Conservation (phyloP, 2,329 filamentous ascomycete genomes). For the Xylaria sp. region DNA sequence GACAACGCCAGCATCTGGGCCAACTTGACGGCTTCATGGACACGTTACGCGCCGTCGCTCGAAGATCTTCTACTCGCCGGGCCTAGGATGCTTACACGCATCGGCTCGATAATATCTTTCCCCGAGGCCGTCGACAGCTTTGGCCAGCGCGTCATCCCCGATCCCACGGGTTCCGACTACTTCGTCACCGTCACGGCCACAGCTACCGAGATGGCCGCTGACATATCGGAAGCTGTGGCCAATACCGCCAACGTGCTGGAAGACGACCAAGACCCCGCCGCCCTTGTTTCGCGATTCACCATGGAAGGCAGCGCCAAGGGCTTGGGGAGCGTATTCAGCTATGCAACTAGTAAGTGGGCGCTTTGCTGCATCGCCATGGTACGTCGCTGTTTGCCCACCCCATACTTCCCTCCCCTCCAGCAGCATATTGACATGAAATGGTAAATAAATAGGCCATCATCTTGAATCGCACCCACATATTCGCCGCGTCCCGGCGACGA, state of each 20-base stretch:
- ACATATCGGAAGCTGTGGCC: slow-evolving; percentile 51
- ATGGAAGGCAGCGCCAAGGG: slow-evolving; percentile 69
- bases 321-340: slow-evolving; percentile 87
- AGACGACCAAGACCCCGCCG: slow-evolving; percentile 54
- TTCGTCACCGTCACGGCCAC: slow-evolving; percentile 69
- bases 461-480: slow-evolving; percentile 91
- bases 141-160: slow-evolving; percentile 60
- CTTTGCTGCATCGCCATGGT: slow-evolving; percentile 82
- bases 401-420: neutral
- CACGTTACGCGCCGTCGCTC: slow-evolving; percentile 69
- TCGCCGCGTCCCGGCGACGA: slow-evolving; percentile 85
- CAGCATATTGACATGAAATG: slow-evolving; percentile 30
- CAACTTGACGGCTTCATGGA: slow-evolving; percentile 65
- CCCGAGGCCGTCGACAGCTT: slow-evolving; percentile 70
- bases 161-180: slow-evolving; percentile 48
- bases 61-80: slow-evolving; percentile 75
- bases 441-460: slow-evolving; percentile 72
- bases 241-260: slow-evolving; percentile 56
- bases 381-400: slow-evolving; percentile 51
- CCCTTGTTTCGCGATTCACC: slow-evolving; percentile 61
- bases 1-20: slow-evolving; percentile 60
- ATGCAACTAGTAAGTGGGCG: slow-evolving; percentile 92
- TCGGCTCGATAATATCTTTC: slow-evolving; percentile 67
- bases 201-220: slow-evolving; percentile 54
- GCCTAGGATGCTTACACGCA: slow-evolving; percentile 74